Base-by-base conservation (phyloP, 192 early-diverging fungal genomes). In the Backusella parvicylindrica region DNA sequence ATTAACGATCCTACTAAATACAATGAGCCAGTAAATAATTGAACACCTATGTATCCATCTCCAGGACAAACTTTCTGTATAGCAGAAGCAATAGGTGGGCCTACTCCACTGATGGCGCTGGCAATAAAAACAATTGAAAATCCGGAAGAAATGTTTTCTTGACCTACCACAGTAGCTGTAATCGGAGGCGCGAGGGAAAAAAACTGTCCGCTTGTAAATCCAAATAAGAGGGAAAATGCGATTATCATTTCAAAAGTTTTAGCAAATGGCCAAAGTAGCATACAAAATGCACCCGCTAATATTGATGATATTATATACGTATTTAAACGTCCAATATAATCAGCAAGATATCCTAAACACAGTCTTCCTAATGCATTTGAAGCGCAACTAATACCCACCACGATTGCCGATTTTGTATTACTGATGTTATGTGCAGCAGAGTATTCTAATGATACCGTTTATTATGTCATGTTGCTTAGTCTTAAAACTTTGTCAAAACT, bases 261-360 rank as follows among this genome's bases (percentile, higher is more conserved):
- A 1, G 76, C 76, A 72, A 75, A 78, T n/a, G 26, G 32, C 76
- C 80, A 82, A 7, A 82, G 1, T 18, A 75, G 0, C 16, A 40
- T 43, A 40, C 73, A 75, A 3, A 71, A 32, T n/a, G 78, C 11
- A 6, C 80, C 80, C 31, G 64, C 28, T 1, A 78, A 1, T 12
- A 40, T 26, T 23, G 49, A 35, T 8, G 68, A 60, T n/a, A 77
- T 26, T 3, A 78, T 74, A 32, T 72, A 70, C 26, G 64, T 77
- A 35, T 82, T 77, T 26, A 82, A n/a, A 6, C 65, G 72, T 12
- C 80, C 80, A 47, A 82, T 70, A 3, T 50, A 26, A 47, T 82
- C 80, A 28, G 68, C 80, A 0, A 74, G 7, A n/a, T 49, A 75
- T 8, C 78, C 78, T 6, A 70, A n/a, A 11, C 53, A 11, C 28